These are phyloP conservation scores for Coniella vitis DNA, from an alignment of 2,329 filamentous ascomycete species.

Conservation along the genomic window DNA sequence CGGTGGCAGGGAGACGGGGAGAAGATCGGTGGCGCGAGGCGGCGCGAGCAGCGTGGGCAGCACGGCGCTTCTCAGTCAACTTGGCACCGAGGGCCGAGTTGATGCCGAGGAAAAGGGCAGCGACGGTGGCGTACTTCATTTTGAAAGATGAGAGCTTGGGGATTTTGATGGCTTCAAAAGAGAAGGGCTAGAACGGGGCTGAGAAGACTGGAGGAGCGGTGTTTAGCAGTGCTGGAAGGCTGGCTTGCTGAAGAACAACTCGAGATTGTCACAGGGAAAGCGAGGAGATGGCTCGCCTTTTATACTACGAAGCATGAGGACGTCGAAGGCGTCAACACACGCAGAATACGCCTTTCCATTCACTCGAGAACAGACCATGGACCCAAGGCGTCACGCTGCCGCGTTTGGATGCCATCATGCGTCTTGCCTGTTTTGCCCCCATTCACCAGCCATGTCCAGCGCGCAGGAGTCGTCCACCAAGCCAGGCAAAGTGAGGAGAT, in stretches of 20 bases:
- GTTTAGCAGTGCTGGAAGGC: no score
- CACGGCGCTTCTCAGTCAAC: slow-evolving; percentile 12
- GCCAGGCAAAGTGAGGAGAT: neutral
- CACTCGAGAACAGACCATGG: no score
- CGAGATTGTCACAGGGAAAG: no score
- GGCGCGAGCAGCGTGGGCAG: slow-evolving; percentile 9
- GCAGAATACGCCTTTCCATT: no score
- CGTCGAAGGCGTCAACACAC: neutral
- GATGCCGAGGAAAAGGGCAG: slow-evolving; percentile 3
- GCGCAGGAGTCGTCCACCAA: no score
- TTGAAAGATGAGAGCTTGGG: neutral
- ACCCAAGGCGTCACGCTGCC: no score
- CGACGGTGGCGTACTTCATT: slow-evolving; percentile 10
- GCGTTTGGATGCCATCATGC: no score
- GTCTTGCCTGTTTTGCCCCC: no score
- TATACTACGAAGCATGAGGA: neutral
- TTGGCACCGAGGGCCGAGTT: slow-evolving; percentile 10
- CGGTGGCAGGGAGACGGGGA: slow-evolving; percentile 10
- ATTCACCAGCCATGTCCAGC: no score
- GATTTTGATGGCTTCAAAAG: neutral
- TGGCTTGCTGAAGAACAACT: no score
- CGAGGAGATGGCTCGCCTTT: no score
- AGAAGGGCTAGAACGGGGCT: neutral
- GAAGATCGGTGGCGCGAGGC: neutral
- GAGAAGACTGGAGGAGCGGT: no score